These are phyloP conservation scores for Lentinula detonsa DNA, from an alignment of 768 basidiomycete genomes.

Conservation along the genomic window DNA sequence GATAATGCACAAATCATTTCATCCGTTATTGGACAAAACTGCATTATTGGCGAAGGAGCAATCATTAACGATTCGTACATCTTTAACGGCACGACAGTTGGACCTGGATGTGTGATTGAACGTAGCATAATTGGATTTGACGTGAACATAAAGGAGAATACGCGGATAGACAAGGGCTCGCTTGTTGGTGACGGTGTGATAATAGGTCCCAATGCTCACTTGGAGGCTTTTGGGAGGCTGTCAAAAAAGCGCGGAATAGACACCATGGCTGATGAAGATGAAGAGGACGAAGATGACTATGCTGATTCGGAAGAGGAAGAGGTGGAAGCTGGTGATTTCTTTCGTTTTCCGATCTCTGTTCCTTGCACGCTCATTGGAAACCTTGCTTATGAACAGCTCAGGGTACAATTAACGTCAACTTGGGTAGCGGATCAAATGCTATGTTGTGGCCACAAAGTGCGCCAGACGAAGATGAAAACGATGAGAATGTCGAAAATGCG, in stretches of 20 bases:
- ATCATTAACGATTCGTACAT: conserved; percentile 74
- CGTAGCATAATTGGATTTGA: conserved; percentile 77
- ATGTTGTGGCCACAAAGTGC: conserved; percentile 73
- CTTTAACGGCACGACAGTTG: conserved; percentile 73
- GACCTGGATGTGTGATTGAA: conserved; percentile 64
- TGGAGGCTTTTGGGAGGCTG: conserved; percentile 69
- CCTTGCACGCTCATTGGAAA: neutral
- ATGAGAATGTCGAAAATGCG: conserved; percentile 53
- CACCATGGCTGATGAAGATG: conserved; percentile 26
- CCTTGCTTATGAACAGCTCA: conserved; percentile 33
- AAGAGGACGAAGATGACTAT: conserved; percentile 24
- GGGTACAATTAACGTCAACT: conserved; percentile 32
- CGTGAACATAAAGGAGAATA: conserved; percentile 65
- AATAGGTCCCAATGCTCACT: conserved; percentile 63
- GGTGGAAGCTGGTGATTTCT: conserved; percentile 53
- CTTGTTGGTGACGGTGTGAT: conserved; percentile 78
- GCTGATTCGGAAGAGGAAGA: conserved; percentile 58
- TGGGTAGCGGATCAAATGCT: conserved; percentile 74
- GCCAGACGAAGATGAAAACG: conserved; percentile 58
- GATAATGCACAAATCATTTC: conserved; percentile 61
- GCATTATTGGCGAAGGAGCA: conserved; percentile 65
- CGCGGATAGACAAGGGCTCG: conserved; percentile 66
- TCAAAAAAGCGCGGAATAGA: conserved; percentile 42
- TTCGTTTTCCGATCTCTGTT: neutral
- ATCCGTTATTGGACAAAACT: conserved; percentile 77